phyloP scores from a whole-genome alignment of 2,329 filamentous ascomycete genomes.

The Botrytis sinoallii region DNA sequence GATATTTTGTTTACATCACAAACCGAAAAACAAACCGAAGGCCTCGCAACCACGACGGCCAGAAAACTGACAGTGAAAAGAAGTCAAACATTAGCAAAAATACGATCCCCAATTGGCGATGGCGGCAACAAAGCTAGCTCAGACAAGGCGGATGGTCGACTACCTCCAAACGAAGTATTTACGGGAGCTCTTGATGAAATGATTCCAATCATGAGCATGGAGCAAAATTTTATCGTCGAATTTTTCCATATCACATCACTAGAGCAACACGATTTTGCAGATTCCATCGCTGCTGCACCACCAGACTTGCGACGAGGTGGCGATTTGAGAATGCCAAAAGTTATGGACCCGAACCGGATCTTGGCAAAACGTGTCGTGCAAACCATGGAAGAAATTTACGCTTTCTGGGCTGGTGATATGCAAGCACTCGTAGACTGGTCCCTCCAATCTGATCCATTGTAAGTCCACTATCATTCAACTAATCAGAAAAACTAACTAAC shows the following conservation, averaged over 20 bases:
- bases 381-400: conserved; percentile 85
- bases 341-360: conserved; percentile 84
- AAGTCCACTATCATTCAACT: conserved; percentile 43
- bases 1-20: conserved; percentile 87
- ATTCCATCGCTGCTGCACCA: conserved; percentile 63
- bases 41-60: conserved; percentile 65
- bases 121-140: conserved; percentile 48
- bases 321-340: conserved; percentile 69
- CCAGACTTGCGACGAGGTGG: conserved; percentile 68
- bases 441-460: conserved; percentile 75
- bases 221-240: conserved; percentile 96
- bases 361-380: conserved; percentile 81
- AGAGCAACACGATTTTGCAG: conserved; percentile 77
- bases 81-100: conserved; percentile 78
- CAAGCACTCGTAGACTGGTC: conserved; percentile 82
- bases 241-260: conserved; percentile 94
- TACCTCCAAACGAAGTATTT: conserved; percentile 79
- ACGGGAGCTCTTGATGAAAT: conserved; percentile 76
- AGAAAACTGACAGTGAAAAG: conserved; percentile 91
- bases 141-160: conserved; percentile 64
- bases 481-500: conserved; percentile 24
- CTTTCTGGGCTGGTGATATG: conserved; percentile 75
- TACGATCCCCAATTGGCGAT: conserved; percentile 67
- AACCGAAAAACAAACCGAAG: conserved; percentile 80
- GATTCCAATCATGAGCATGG: conserved; percentile 78